Evolutionary conservation across 331 rosid species (phyloP), one percentile per base, ranked within the genome.

Genomic region (Malus hybrid): DNA sequence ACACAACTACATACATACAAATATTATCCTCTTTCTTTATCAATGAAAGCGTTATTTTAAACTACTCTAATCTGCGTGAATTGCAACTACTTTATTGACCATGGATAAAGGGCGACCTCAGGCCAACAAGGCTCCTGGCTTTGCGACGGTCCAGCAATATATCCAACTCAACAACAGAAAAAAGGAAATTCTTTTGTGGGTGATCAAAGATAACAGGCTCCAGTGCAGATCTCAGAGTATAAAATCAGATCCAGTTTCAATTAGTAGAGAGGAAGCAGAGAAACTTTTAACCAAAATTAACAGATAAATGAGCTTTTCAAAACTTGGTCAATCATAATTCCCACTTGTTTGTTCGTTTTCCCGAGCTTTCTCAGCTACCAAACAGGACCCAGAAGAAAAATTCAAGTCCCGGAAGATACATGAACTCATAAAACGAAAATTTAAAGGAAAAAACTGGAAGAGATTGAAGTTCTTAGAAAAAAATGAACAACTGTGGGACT

Each of bases 211-310:
- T 11, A 70, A 75, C 27, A 52, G 65, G 65, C 57, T 69, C 70
- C 67, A 75, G 63, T n/a, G 14, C 39, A 74, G 71, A 73, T 74
- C 67, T 73, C 65, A 56, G 61, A 10, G 0, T 32, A 59, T 46
- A 27, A 19, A 73, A 54, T 29, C 80, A 77, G 93, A 90, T 90
- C 93, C 82, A 86, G 62, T 73, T 39, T 29, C 48, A 42, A 10
- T 42, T 42, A 69, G 33, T 9, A 16, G n/a, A 13, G 20, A 62
- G 39, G 27, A 10, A 28, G 5, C 65, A 57, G 18, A 29, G 22
- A 64, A 18, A 31, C 8, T 29, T 4, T 10, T 16, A 64, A 28
- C 19, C 8, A 62, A 62, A 62, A 12, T 6, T 28, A 62, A 64
- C 42, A 64, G 3, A 29, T 31, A 15, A 64, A 64, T 31, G 22